phyloP scores from a whole-genome alignment of 1,284 basidiomycete species.

The Cystobasidium slooffiae region DNA sequence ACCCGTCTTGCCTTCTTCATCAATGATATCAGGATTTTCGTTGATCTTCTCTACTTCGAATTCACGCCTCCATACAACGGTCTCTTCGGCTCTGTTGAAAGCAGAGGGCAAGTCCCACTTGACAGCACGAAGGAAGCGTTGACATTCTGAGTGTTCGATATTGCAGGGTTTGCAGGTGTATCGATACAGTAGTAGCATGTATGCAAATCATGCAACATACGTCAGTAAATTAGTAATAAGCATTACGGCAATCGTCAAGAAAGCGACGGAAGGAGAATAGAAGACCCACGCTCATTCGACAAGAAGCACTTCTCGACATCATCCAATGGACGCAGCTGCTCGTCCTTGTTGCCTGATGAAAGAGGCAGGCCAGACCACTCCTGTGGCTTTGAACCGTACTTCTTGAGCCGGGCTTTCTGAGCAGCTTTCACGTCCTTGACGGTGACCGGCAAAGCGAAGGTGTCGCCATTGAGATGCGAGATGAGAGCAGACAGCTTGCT shows the following conservation, averaged over 20 bases:
- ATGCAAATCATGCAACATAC: background rate
- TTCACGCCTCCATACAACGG: conserved; percentile 58
- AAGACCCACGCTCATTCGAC: conserved; percentile 41
- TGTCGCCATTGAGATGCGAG: conserved; percentile 48
- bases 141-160: conserved; percentile 35
- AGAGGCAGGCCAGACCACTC: conserved; percentile 17
- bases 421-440: conserved; percentile 46
- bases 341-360: conserved; percentile 6
- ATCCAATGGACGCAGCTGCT: conserved; percentile 11
- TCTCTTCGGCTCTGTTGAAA: conserved; percentile 56
- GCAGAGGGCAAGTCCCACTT: conserved; percentile 57
- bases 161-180: background rate
- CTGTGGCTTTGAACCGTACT: conserved; percentile 2
- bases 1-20: conserved; percentile 53
- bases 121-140: conserved; percentile 56
- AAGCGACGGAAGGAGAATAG: background rate
- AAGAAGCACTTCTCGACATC: conserved; percentile 39
- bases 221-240: background rate
- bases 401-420: conserved; percentile 41
- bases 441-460: conserved; percentile 45
- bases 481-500: conserved; percentile 48
- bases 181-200: background rate
- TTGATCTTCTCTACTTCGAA: conserved; percentile 56
- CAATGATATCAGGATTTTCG: conserved; percentile 35
- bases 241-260: background rate